These are phyloP conservation scores for Rhipidocladum racemiflorum DNA, from an alignment of 176 grass and related monocot species.

Conservation along the genomic window DNA sequence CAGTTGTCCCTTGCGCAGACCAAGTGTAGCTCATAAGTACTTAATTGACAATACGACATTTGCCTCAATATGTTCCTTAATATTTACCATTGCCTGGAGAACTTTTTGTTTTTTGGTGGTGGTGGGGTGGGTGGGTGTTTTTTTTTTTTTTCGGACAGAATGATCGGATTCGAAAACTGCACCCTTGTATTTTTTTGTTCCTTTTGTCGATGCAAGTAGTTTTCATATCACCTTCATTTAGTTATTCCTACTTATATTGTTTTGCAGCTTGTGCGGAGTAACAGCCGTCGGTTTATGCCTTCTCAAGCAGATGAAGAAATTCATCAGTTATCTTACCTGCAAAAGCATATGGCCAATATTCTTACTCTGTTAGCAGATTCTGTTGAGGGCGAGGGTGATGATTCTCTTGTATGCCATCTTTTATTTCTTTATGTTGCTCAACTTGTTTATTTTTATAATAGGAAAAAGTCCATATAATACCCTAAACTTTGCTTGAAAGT, in stretches of 20 bases:
- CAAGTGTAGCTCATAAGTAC: background rate
- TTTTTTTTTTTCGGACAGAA: no score
- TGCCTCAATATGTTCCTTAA: background rate
- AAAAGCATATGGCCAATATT: constrained; percentile 94
- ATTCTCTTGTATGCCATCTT: constrained; percentile 59
- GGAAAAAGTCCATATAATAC: no score
- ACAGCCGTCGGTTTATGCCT: constrained; percentile 88
- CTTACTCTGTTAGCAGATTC: constrained; percentile 74
- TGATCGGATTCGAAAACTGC: background rate
- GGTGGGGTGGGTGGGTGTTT: no score
- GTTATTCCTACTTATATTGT: constrained; percentile 11
- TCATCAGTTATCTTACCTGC: constrained; percentile 91
- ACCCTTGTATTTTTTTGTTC: background rate
- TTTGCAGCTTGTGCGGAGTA: constrained; percentile 93
- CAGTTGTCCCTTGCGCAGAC: background rate
- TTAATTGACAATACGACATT: constrained; percentile 2
- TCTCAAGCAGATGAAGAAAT: constrained; percentile 94
- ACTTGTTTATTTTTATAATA: background rate
- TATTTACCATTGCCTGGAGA: background rate
- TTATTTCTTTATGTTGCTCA: background rate
- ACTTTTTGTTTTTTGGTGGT: background rate
- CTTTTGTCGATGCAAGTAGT: constrained; percentile 7
- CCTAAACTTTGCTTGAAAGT: no score
- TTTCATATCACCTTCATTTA: constrained; percentile 3
- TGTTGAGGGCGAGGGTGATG: constrained; percentile 65